Conservation (phyloP, 331 rosid genomes). For the Arachis monticola region DNA sequence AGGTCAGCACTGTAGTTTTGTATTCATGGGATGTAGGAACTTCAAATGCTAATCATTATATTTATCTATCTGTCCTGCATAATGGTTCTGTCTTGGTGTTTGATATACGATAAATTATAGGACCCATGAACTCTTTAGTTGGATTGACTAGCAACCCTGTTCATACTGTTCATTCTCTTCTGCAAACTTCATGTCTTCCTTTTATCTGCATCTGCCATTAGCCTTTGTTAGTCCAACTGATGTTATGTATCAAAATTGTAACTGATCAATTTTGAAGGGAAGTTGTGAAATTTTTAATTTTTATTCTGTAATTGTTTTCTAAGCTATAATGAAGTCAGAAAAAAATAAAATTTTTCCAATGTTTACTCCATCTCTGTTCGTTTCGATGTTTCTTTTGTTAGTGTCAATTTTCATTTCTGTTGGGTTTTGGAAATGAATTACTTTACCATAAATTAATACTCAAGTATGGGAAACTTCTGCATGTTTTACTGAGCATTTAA, state of each 20-base stretch:
- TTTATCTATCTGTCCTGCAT: slow-evolving; percentile 54
- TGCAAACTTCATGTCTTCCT: slow-evolving; percentile 53
- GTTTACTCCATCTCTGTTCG: not conserved
- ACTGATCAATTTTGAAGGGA: slow-evolving; percentile 18
- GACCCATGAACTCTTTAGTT: slow-evolving; percentile 61
- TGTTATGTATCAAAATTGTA: not conserved
- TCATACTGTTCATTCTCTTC: slow-evolving; percentile 18
- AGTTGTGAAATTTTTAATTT: slow-evolving; percentile 1
- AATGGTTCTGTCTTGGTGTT: slow-evolving; percentile 80
- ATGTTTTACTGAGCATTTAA: not conserved
- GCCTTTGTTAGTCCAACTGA: slow-evolving; percentile 52
- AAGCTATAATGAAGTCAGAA: not conserved
- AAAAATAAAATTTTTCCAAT: not conserved
- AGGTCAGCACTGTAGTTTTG: slow-evolving; percentile 56
- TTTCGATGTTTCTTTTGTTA: slow-evolving; percentile 1
- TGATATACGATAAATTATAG: slow-evolving; percentile 77
- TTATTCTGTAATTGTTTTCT: not conserved
- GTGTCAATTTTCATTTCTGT: not conserved
- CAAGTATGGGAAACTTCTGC: not conserved
- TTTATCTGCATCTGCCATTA: slow-evolving; percentile 84
- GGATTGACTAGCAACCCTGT: slow-evolving; percentile 42
- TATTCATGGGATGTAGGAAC: slow-evolving; percentile 14
- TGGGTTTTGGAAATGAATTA: slow-evolving; percentile 25
- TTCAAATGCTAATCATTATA: slow-evolving; percentile 27
- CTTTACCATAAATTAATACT: slow-evolving; percentile 1